Conservation (phyloP, 2,329 filamentous ascomycete genomes). For the Fusarium chuoi region DNA sequence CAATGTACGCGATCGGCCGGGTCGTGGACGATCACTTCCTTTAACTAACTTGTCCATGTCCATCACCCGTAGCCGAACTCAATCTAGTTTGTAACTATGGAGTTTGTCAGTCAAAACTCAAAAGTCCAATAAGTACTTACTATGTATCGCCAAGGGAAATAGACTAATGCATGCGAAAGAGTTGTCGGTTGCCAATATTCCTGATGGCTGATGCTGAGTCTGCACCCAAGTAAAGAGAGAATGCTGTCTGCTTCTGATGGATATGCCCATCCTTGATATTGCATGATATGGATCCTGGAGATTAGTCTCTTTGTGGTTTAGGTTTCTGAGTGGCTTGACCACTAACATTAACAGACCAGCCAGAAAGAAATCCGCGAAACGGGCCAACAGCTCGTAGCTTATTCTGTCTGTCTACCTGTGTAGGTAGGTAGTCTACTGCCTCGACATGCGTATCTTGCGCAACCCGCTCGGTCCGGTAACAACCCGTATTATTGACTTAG, state of each 20-base stretch:
- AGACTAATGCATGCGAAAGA: neutral
- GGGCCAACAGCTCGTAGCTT: neutral
- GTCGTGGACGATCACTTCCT: conserved; percentile 26
- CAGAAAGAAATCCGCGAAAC: conserved; percentile 3
- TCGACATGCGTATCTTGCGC: neutral
- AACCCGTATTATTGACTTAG: neutral
- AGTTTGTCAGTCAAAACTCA: conserved; percentile 9
- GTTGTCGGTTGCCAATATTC: neutral
- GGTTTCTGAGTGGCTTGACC: neutral
- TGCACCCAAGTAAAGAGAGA: neutral
- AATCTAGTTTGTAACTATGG: neutral
- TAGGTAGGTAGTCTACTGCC: neutral
- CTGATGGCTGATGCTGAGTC: neutral
- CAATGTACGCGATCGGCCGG: conserved; percentile 25
- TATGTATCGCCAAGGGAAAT: neutral
- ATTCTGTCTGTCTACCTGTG: neutral
- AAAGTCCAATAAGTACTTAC: neutral
- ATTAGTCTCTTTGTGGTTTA: neutral
- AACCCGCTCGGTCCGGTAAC: neutral
- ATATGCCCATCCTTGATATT: neutral
- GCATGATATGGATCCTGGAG: conserved; percentile 1
- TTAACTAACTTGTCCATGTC: conserved; percentile 1
- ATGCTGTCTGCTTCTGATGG: neutral
- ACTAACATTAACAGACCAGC: neutral
- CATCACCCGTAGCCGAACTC: conserved; percentile 32